phyloP scores from a whole-genome alignment of 2,329 filamentous ascomycete species.

The Epichloe uncinata region DNA sequence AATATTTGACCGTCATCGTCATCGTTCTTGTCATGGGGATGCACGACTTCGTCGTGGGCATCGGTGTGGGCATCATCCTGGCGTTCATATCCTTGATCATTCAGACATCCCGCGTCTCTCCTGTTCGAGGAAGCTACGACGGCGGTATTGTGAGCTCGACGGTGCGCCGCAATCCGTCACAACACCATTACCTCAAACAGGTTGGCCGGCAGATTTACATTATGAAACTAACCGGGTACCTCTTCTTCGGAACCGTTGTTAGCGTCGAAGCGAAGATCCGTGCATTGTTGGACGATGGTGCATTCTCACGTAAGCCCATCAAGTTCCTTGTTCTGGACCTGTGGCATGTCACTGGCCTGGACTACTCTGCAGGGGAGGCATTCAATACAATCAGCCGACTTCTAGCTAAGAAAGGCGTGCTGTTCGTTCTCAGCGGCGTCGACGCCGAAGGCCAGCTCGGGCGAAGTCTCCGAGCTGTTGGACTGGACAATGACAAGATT shows the following conservation, averaged over 20 bases:
- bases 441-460: constrained; percentile 64
- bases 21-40: constrained; percentile 95
- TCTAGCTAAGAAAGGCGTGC: constrained; percentile 61
- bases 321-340: constrained; percentile 85
- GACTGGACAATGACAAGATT: constrained; percentile 59
- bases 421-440: constrained; percentile 72
- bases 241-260: constrained; percentile 98
- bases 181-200: constrained; percentile 73
- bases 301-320: constrained; percentile 66
- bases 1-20: constrained; percentile 78
- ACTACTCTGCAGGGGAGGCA: constrained; percentile 95
- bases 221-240: constrained; percentile 81
- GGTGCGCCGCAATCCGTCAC: constrained; percentile 78
- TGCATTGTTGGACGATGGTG: constrained; percentile 66
- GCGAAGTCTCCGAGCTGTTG: constrained; percentile 67
- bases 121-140: constrained; percentile 80
- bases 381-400: constrained; percentile 88
- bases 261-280: constrained; percentile 85
- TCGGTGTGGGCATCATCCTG: constrained; percentile 79
- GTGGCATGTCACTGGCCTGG: constrained; percentile 77
- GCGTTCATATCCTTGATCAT: constrained; percentile 86
- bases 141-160: constrained; percentile 85
- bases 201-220: constrained; percentile 82
- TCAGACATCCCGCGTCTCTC: constrained; percentile 79
- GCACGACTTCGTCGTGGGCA: constrained; percentile 92